These are phyloP conservation scores for Penicillium sp. DNA, from an alignment of 2,329 filamentous ascomycete species.

Conservation along the genomic window DNA sequence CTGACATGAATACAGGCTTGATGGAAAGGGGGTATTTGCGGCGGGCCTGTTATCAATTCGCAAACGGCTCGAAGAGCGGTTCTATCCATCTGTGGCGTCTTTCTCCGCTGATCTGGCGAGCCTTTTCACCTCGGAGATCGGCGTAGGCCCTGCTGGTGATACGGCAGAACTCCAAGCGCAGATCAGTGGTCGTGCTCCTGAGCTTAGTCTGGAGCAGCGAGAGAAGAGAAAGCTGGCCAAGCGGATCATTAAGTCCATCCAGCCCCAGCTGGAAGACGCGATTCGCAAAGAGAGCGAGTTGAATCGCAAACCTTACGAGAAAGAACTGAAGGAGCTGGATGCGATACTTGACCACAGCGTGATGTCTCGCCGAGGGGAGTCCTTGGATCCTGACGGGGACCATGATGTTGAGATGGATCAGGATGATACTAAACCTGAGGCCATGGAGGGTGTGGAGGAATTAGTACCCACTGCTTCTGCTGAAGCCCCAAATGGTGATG, in stretches of 20 bases:
- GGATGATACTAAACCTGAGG: conserved; percentile 25
- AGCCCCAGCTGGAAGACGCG: conserved; percentile 74
- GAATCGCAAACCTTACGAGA: conserved; percentile 67
- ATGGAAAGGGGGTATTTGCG: conserved; percentile 56
- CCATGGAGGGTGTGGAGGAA: conserved; percentile 24
- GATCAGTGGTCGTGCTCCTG: conserved; percentile 49
- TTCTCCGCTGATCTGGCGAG: conserved; percentile 61
- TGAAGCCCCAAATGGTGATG: conserved; percentile 4
- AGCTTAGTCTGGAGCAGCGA: conserved; percentile 64
- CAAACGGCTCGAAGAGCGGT: conserved; percentile 55
- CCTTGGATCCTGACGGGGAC: conserved; percentile 43
- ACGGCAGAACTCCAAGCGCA: conserved; percentile 51
- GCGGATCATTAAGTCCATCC: conserved; percentile 80
- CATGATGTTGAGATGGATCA: conserved; percentile 38
- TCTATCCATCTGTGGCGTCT: conserved; percentile 61
- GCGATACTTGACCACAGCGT: conserved; percentile 69
- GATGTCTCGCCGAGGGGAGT: conserved; percentile 50
- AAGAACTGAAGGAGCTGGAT: conserved; percentile 72
- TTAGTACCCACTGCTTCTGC: conserved; percentile 11
- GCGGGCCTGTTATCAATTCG: conserved; percentile 56
- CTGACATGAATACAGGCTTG: conserved; percentile 41
- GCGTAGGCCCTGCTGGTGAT: conserved; percentile 49
- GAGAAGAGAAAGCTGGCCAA: conserved; percentile 85
- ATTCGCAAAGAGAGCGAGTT: conserved; percentile 80
- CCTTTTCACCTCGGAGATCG: conserved; percentile 57